Conservation (phyloP, 2,329 filamentous ascomycete genomes). For the Apiospora kogelbergensis region DNA sequence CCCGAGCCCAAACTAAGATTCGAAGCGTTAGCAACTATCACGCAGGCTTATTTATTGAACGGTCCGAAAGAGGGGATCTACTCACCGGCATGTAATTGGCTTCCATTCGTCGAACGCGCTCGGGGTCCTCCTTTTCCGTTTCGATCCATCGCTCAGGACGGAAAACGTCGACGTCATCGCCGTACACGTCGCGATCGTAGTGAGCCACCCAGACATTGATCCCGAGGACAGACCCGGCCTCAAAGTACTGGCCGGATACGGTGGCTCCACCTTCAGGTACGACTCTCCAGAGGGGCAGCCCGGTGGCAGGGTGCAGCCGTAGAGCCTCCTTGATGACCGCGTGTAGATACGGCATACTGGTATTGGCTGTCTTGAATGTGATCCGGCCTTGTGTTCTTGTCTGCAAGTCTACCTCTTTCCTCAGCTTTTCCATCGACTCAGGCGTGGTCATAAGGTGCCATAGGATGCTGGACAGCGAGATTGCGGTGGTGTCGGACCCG, state of each 20-base stretch:
- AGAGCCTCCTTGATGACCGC: constrained; percentile 12
- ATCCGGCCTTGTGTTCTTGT: background rate
- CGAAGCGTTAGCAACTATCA: background rate
- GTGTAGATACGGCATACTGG: background rate
- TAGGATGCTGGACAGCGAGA: constrained; percentile 30
- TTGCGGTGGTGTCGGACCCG: constrained; percentile 37
- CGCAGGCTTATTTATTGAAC: background rate
- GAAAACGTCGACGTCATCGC: constrained; percentile 29
- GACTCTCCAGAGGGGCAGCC: constrained; percentile 12
- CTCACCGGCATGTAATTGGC: background rate
- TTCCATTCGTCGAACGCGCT: background rate
- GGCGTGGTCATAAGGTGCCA: constrained; percentile 30
- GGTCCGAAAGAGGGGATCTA: too few species aligned
- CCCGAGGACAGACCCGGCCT: constrained; percentile 33
- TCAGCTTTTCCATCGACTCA: constrained; percentile 31
- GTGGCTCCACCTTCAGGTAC: constrained; percentile 9
- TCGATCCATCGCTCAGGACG: constrained; percentile 34
- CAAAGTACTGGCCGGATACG: constrained; percentile 24
- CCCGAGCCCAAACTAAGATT: background rate
- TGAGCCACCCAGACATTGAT: constrained; percentile 30
- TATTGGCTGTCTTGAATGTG: background rate
- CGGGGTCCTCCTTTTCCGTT: background rate
- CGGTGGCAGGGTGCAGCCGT: constrained; percentile 1
- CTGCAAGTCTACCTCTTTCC: constrained; percentile 35
- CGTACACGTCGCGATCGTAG: constrained; percentile 25